Conservation (phyloP, 805 yeast genomes). For the Diddensiella caesifluorescens region DNA sequence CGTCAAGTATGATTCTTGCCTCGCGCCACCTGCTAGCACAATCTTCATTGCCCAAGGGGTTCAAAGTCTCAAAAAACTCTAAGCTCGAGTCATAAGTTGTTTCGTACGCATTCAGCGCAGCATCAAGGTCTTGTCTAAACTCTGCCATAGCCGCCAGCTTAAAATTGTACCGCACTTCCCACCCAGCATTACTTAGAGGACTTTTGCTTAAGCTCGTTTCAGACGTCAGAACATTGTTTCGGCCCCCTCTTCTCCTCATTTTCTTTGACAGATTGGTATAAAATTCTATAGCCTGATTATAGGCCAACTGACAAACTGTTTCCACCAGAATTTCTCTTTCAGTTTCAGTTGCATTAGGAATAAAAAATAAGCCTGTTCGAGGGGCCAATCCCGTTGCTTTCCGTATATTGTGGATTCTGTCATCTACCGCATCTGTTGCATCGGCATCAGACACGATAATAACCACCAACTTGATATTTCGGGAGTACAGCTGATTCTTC, state of each 20-base stretch:
- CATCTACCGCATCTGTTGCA: constrained; percentile 23
- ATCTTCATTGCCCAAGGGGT: constrained; percentile 2
- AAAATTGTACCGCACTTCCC: constrained; percentile 48
- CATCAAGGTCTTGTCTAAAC: constrained; percentile 43
- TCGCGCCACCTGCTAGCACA: constrained; percentile 38
- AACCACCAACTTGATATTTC: constrained; percentile 21
- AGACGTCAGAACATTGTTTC: constrained; percentile 13
- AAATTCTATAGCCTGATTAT: constrained; percentile 41
- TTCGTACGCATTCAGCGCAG: constrained; percentile 47
- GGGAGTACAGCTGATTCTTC: constrained; percentile 13
- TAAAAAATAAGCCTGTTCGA: constrained; percentile 40
- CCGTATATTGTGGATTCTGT: constrained; percentile 36
- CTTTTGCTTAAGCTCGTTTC: constrained; percentile 16
- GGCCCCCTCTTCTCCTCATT: constrained; percentile 37
- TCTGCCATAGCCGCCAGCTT: constrained; percentile 50
- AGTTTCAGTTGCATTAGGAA: constrained; percentile 37
- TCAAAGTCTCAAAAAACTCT: constrained; percentile 33
- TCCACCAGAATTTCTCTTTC: constrained; percentile 40
- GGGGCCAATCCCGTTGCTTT: constrained; percentile 41
- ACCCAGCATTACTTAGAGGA: constrained; percentile 32
- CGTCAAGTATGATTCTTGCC: constrained; percentile 50
- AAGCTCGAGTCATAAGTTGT: constrained; percentile 48
- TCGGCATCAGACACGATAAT: constrained; percentile 19
- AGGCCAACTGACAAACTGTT: constrained; percentile 35
- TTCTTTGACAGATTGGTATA: constrained; percentile 39